These are phyloP conservation scores for Smallanthus sonchifolius DNA, from an alignment of 129 eudicot species.

Conservation along the genomic window DNA sequence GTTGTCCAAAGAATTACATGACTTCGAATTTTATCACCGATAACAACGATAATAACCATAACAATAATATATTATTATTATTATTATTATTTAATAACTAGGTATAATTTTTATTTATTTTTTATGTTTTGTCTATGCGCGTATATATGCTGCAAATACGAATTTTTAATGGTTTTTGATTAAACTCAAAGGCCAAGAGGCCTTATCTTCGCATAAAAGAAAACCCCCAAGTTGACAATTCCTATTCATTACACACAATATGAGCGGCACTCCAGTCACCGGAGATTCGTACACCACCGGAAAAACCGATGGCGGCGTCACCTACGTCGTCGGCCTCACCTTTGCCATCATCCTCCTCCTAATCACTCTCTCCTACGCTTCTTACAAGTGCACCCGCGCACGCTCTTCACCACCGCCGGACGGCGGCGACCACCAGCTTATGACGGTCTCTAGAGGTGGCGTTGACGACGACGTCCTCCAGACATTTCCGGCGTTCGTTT, in stretches of 20 bases:
- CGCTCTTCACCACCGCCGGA: neutral
- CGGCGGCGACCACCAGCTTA: neutral
- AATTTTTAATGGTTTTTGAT: neutral
- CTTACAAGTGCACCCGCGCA: constrained; percentile 31
- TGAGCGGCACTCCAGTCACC: constrained; percentile 14
- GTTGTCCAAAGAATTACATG: no score
- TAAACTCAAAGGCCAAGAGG: constrained; percentile 3
- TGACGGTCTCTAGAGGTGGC: neutral
- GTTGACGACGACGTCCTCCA: neutral
- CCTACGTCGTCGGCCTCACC: constrained; percentile 27
- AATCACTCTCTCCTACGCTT: constrained; percentile 22
- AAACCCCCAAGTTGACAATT: constrained; percentile 9
- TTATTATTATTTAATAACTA: no score
- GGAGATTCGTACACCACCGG: constrained; percentile 9
- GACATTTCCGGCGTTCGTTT: neutral
- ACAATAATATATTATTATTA: no score
- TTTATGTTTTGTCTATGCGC: neutral
- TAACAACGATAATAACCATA: no score
- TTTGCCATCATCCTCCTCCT: constrained; percentile 25
- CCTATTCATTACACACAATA: constrained; percentile 6
- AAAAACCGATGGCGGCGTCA: constrained; percentile 1
- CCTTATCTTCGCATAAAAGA: neutral
- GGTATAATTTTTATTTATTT: no score
- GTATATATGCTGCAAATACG: neutral
- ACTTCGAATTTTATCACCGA: no score